These are phyloP conservation scores for Phytophthora europaea DNA, from an alignment of 352 stramenopile genomes.

Conservation along the genomic window DNA sequence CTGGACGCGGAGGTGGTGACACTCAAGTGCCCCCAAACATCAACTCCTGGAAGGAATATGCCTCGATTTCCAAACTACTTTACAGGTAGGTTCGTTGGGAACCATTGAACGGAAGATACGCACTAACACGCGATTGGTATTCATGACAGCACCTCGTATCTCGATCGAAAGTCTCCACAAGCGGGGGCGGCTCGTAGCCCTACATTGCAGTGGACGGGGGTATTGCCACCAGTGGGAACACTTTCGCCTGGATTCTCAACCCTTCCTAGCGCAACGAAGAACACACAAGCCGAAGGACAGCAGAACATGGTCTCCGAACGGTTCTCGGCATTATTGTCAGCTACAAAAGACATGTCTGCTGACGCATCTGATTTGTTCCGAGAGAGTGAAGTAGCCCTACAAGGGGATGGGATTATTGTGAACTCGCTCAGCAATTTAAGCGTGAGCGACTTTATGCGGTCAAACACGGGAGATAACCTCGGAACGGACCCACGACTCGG, in stretches of 20 bases:
- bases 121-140: neutral
- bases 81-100: constrained; percentile 51
- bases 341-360: constrained; percentile 55
- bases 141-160: constrained; percentile 21
- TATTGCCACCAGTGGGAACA: constrained; percentile 38
- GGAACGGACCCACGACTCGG: neutral
- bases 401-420: constrained; percentile 63
- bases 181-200: neutral
- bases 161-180: constrained; percentile 17
- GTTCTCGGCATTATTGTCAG: constrained; percentile 64
- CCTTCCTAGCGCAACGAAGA: constrained; percentile 26
- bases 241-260: constrained; percentile 27
- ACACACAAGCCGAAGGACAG: neutral
- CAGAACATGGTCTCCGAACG: constrained; percentile 34
- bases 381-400: constrained; percentile 70
- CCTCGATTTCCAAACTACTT: constrained; percentile 77
- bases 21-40: constrained; percentile 34
- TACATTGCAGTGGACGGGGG: constrained; percentile 27
- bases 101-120: neutral
- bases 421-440: constrained; percentile 67
- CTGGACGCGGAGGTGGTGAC: constrained; percentile 14
- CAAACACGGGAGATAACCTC: constrained; percentile 9
- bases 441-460: constrained; percentile 47
- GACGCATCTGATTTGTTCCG: constrained; percentile 64
- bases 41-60: constrained; percentile 76